Evolutionary conservation across 2,329 filamentous ascomycete genomes (phyloP), one percentile per base, ranked within the genome.

Genomic region (Myriosclerotinia duriaeana): DNA sequence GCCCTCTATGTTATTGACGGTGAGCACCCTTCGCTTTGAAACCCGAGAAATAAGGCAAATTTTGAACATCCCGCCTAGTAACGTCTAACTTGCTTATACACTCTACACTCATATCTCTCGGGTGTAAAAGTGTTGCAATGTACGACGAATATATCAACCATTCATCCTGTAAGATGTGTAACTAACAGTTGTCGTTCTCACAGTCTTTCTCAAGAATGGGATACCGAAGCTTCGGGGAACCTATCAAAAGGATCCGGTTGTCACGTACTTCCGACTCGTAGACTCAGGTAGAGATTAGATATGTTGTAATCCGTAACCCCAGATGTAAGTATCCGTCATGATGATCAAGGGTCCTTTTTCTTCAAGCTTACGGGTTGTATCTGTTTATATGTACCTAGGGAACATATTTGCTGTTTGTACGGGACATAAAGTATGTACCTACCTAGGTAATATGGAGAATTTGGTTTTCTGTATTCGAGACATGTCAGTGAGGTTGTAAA

Each of bases 291-390:
- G 42, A 60, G 56, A 60, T 60, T 48, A 60, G 30, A 60, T 60
- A 46, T 60, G 56, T 60, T 60, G 42, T 38, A 15, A 55, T 22
- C 38, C 50, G 60, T 44, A 44, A 53, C 60, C 60, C 34, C 50
- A 53, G 38, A 64, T 64, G 60, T 54, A 55, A n/a, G 48, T 54
- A 54, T 30, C 60, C 60, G 60, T 44, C 60, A 54, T 36, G 48
- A 60, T 48, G 26, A 64, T 55, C 60, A 64, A 46, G 60, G 60
- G 60, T 64, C 50, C 30, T 38, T 44, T 40, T 38, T n/a, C 30
- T 20, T 55, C 15, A 20, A 6, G 5, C 17, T 20, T 26, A 26
- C 26, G 26, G 26, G 26, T 26, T 26, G 26, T 36, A 20, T 53
- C 4, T 42, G n/a, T 48, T 5, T 46, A 17, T 48, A 26, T 59